Base-by-base conservation (phyloP, 176 grass and related monocot genomes). In the Juncus inflexus region DNA sequence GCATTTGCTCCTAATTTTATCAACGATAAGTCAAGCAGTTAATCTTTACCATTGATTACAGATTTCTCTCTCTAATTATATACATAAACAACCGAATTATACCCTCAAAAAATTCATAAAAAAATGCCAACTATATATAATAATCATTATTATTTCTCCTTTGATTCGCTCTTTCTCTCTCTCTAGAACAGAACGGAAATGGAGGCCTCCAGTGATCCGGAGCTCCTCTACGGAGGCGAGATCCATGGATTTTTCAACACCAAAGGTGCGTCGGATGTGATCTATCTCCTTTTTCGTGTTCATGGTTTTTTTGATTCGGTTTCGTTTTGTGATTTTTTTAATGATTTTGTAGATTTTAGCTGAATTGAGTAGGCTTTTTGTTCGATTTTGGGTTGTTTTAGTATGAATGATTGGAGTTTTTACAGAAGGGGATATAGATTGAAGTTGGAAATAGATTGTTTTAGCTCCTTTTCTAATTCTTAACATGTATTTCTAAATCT, bases 211-310 rank as follows among this genome's bases (percentile, higher is more conserved):
- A 61, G 74, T 13, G 52, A 50, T 47, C 43, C 52, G 41, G 73
- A 67, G 10, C 72, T 40, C n/a, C 87, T 97, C 52, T 19, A 76
- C 64, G 78, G 65, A 62, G 86, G 82, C 47, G 85, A 86, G 77
- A 91, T 97, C 82, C 94, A 97, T 60, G 94, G 94, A 55, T 97
- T 97, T 79, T 68, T 42, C 36, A 92, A 82, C 12, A 64, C 58
- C 37, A 60, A 82, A 89, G 94, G 94, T 91, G 50, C 47, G 64
- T 53, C 9, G 37, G 28, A 5, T 37, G 63, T 40, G 10, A 37
- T 50, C 9, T 56, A 6, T 37, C 2, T 63, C n/a, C n/a, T n/a
- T n/a, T n/a, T 62, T 63, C 42, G 42, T 35, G 54, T 6, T 47
- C 58, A 81, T 15, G 15, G 45, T 47, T 72, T 66, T 12, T 61